Evolutionary conservation across 1,284 basidiomycete genomes (phyloP), one percentile per base, ranked within the genome.

Genomic region (Inonotus hispidus): DNA sequence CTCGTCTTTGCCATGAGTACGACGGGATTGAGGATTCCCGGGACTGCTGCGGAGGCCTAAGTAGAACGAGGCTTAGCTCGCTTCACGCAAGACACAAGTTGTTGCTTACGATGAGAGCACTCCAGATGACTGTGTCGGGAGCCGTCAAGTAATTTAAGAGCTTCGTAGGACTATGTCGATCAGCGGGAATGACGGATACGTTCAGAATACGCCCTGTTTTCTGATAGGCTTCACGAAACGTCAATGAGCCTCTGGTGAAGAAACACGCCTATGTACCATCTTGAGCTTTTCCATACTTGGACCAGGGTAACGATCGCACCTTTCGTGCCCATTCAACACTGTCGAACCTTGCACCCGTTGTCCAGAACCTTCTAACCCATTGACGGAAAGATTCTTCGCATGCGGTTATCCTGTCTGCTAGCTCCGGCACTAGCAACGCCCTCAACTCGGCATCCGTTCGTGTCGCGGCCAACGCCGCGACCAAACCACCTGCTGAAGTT

Each of bases 101-200:
- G 16, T 14, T 32, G 8, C 50, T 35, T 14, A 52, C 50, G 47
- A 93, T 75, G 35, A 93, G 71, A 8, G 88, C 86, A 58, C 80
- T 86, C 88, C 88, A 90, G 62, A 90, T 89, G 13, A 90, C 77
- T 7, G 87, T 88, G 73, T 98, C 92, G 0, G 96, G 96, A 8
- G 95, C 92, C 11, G 95, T 98, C 60, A 98, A 83, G 71, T 98
- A 94, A 74, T 99, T 98, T 41, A 99, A 79, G 7, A 98, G 77
- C 73, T 97, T 98, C 1, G 95, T 98, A 1, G 96, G 96, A 13
- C 91, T 93, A 58, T 56, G 57, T 1, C 27, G 55, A 65, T 29
- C 23, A 45, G 61, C 68, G 13, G 65, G 53, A 50, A 98, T 91
- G 46, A 99, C 97, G 14, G 93, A 95, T 49, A 99, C 87, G 71